Evolutionary conservation across 495 filamentous ascomycete species (phyloP), one percentile per base, ranked within the genome.

Genomic region (Beverwykella pulmonaria): DNA sequence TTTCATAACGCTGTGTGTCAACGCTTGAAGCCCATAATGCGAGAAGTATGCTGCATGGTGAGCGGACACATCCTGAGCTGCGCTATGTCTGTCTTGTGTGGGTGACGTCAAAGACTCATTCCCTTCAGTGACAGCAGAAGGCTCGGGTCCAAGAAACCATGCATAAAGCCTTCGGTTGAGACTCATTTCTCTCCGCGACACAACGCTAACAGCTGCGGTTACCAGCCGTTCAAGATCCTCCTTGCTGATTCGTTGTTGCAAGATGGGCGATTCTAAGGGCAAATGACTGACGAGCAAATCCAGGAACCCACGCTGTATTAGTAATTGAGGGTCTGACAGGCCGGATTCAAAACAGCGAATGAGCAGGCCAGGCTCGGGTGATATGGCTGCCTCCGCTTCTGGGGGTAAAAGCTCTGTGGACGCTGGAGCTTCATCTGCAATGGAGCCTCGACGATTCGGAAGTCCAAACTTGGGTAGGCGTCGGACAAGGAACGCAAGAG

Each of bases 111-210:
- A 75, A 71, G 59, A 47, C 22, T 75, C 63, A n/a, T 76, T 75
- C n/a, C 68, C 61, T 41, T 76, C 73, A n/a, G 81, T 76, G 25
- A 81, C 80, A 39, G 76, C 78, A 1, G 82, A 65, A 26, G 84
- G 83, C 59, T 94, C 90, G 1, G 92, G 93, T 1, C 94, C 94
- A 8, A 99, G 79, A 61, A 97, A 86, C 94, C 94, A 99, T n/a
- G 90, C 82, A 93, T 94, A 99, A 36, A 99, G 79, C 39, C 94
- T 83, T 62, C 94, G 81, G 74, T 99, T 99, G 54, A 99, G 80
- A 70, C 92, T 93, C 94, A 98, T 98, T 53, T 99, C 94, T 76
- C 93, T 83, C 30, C 94, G 84, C 26, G 85, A 83, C 1, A 97
- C 91, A 44, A 99, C 93, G 0, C 90, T 87, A 7, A 86, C 86